These are phyloP conservation scores for Kokia cookei DNA, from an alignment of 441 rosid genomes.

Conservation along the genomic window DNA sequence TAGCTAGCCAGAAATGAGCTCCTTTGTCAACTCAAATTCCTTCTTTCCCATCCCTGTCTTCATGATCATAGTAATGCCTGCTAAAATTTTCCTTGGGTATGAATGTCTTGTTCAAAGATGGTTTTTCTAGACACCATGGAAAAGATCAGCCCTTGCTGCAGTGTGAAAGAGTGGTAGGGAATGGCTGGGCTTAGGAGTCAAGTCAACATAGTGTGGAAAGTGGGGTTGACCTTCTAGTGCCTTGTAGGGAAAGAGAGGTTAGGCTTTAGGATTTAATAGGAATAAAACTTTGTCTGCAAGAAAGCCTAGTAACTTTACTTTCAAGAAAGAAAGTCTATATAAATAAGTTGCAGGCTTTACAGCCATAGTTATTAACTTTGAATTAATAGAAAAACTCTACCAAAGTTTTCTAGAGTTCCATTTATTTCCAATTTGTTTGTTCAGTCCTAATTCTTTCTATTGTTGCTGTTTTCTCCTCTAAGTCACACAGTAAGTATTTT, in stretches of 20 bases:
- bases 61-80: background rate
- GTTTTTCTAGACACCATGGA: background rate
- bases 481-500: conserved; percentile 29
- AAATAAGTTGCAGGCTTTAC: too few species aligned
- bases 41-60: background rate
- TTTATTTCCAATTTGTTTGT: too few species aligned
- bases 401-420: too few species aligned
- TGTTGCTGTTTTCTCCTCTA: too few species aligned
- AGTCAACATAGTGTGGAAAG: background rate
- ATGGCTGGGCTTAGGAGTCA: background rate
- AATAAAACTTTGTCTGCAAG: too few species aligned
- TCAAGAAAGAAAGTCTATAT: too few species aligned
- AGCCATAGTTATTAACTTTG: too few species aligned
- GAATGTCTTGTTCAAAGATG: background rate
- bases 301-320: too few species aligned
- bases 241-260: background rate
- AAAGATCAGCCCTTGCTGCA: background rate
- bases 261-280: background rate
- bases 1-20: too few species aligned
- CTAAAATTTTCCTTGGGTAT: background rate
- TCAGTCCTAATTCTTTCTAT: too few species aligned
- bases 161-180: background rate
- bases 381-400: too few species aligned
- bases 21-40: too few species aligned
- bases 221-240: background rate